Evolutionary conservation across 1,139 yeast genomes (phyloP), one percentile per base, ranked within the genome.

Genomic region (Sugiyamaella neomexicana): DNA sequence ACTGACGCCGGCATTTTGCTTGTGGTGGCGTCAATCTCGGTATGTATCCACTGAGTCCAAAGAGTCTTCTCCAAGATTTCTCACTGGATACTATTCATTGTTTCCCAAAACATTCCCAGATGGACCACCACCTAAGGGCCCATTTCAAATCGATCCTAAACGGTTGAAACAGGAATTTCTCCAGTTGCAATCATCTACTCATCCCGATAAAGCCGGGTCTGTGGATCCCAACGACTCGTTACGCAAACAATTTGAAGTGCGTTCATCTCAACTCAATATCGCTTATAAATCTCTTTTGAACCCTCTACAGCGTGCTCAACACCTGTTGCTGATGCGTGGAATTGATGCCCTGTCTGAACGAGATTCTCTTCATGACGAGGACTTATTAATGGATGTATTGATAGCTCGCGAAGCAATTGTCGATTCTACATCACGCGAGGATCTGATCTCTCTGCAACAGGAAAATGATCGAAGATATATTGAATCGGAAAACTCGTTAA

Each of bases 371-470:
- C 70, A 74, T 53, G 82, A 88, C 66, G 86, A 86, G 57, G 79
- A 75, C 17, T 73, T 86, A 66, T 70, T 89, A 40, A 80, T 86
- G 83, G 80, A 82, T 46, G 89, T 91, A 32, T 74, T 91, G 70
- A 95, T 89, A 62, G 84, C 89, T 1, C 91, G 89, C 64, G 96
- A 89, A 66, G 77, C 80, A 38, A 74, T 88, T 55, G 89, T 86
- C 60, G 81, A 82, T 65, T 85, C 90, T 1, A 72, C 73, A 8
- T 72, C 74, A 58, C 85, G 80, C 56, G 70, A 75, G 2, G 95
- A 87, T 53, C 74, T 87, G 52, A 79, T 74, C 1, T 73, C 67
- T 1, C 69, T 89, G 54, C 75, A 77, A 43, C 66, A 60, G 9
- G 89, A 83, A 56, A 88, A 88, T 62, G 76, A 81, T 40, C 69